Base-by-base conservation (phyloP, 1,284 basidiomycete species). In the Cryptococcus depauperatus region DNA sequence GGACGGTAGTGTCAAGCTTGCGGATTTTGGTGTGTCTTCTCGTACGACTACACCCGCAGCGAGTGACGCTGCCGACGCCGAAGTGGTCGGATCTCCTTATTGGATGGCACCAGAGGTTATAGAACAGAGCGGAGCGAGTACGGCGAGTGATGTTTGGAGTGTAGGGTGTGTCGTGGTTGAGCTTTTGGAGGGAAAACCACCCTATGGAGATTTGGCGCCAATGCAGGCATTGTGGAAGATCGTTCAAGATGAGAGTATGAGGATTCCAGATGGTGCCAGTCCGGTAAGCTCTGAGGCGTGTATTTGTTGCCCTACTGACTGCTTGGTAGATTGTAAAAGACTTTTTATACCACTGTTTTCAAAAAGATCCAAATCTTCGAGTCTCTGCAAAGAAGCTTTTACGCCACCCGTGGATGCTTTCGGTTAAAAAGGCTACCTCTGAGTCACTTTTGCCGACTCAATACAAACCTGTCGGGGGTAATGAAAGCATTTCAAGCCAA, bases 101-200 rank as follows among this genome's bases (percentile, higher is more conserved):
- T 97, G 92, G 92, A 97, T 96, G 92, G 92, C 92, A 14, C 92
- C 92, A 3, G 92, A 97, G 69, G 88, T 97, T 32, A 95, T 97
- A 48, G 91, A 95, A 61, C 93, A 97, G 70, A 86, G 84, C 30
- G 93, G 93, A 32, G 92, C 93, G 25, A 93, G 89, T 1, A 95
- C 92, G 1, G 85, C 93, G 14, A 95, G 90, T 32, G 93, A 98
- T 70, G 90, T 97, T 40, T 98, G 93, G 86, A 86, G 84, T 58
- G 88, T 97, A 7, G 92, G 93, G 4, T 96, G 92, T 62, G 86
- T 95, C 26, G 90, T 97, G 3, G 93, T 98, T 49, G 93, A 98
- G 65, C 77, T 98, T 10, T 74, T 98, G 19, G 90, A 96, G 69
- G 93, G 92, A 9, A 89, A 87, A 57, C 93, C 93, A 11, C 93